Evolutionary conservation across 257 asterid species (phyloP), one percentile per base, ranked within the genome.

Genomic region (Vinca minor): DNA sequence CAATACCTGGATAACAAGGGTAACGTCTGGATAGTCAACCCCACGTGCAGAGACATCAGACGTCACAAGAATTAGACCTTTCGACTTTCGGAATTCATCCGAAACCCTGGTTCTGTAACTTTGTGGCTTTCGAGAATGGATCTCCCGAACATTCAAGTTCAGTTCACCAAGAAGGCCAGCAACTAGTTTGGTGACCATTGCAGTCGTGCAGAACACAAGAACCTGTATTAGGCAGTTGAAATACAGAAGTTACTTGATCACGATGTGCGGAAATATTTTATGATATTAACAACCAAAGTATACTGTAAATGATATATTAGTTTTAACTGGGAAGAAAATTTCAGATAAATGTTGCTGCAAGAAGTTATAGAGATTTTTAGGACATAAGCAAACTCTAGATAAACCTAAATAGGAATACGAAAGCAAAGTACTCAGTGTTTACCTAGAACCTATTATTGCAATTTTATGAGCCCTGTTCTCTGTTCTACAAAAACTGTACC

Each of bases 41-140:
- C 97, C 97, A 53, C 99, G 97, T 13, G 98, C 98, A 78, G 98
- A 89, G 45, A 89, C 98, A 55, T 93, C 98, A 32, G 97, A 93
- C 13, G 98, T 89, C 45, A 89, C 98, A 9, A 89, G 96, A 76
- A 89, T 89, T 52, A 93, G 96, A 63, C 97, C 97, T 55, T 82
- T 89, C 21, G 97, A 93, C 76, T 93, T 87, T 73, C 97, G 84
- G 55, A 93, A 89, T 73, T 93, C 99, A 49, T 93, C 95, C 3
- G 99, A 89, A 69, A 93, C 76, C 72, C 82, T 81, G 39, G 99
- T 89, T 78, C 97, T 79, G 67, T 93, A 89, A 70, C 88, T 78
- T 79, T 89, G 99, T 26, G 97, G 84, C 64, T 93, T 89, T 61
- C 99, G 88, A 39, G 97, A 93, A 80, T 89, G 97, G 54, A 93